phyloP scores from a whole-genome alignment of 2,329 filamentous ascomycete genomes.

The Fusarium circinatum region DNA sequence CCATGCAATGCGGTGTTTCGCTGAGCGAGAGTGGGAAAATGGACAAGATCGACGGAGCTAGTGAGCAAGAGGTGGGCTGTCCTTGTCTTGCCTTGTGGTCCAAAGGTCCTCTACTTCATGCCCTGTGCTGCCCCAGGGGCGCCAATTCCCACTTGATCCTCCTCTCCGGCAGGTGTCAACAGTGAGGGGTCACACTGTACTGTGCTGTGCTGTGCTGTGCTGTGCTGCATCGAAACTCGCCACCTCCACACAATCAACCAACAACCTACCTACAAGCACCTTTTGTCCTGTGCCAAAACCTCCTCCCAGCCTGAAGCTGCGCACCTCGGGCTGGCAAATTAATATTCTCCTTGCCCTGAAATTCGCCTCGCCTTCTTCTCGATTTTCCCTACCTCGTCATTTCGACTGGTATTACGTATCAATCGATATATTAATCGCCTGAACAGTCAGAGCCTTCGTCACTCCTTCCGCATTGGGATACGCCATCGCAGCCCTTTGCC shows the following conservation, averaged over 20 bases:
- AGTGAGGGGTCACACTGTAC: conserved; percentile 35
- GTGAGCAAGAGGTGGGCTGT: not conserved
- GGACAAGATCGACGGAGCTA: conserved; percentile 32
- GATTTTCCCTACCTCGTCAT: not conserved
- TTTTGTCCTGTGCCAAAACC: not conserved
- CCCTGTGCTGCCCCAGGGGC: not conserved
- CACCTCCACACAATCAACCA: conserved; percentile 39
- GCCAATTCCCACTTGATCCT: conserved; percentile 25
- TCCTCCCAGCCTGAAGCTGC: conserved; percentile 15
- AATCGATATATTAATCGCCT: conserved; percentile 7
- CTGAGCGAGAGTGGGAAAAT: conserved; percentile 17
- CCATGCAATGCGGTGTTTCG: conserved; percentile 4
- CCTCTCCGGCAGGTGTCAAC: not conserved
- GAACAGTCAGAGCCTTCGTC: conserved; percentile 19
- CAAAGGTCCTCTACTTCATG: not conserved
- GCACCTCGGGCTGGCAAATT: conserved; percentile 4
- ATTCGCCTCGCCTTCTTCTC: conserved; percentile 1
- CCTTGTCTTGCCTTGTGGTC: conserved; percentile 7
- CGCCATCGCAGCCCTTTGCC: conserved; percentile 6
- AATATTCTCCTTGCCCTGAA: not conserved
- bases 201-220: conserved; percentile 29
- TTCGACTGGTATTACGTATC: not conserved
- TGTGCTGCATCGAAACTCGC: conserved; percentile 30
- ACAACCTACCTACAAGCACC: not conserved
- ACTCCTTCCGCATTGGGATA: conserved; percentile 21